These are phyloP conservation scores for Corrigiola litoralis DNA, from an alignment of 179 eudicot species.

Conservation along the genomic window DNA sequence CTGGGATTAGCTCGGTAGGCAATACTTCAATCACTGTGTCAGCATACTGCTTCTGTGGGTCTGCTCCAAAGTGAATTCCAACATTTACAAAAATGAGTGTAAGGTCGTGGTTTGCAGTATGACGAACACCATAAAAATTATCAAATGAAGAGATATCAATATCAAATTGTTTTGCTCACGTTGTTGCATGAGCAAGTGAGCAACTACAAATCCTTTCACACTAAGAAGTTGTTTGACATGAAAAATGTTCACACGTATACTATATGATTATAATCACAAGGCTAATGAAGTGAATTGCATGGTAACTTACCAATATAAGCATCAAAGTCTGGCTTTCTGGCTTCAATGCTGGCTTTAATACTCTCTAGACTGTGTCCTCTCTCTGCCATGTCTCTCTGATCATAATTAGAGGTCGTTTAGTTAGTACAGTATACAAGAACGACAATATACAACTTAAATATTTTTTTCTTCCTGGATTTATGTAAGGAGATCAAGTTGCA, in stretches of 20 bases:
- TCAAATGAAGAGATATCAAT: too few relatives aligned
- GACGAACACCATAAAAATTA: too few relatives aligned
- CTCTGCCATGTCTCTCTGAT: slow-evolving; percentile 97
- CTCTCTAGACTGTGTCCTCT: slow-evolving; percentile 99
- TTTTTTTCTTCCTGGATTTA: too few relatives aligned
- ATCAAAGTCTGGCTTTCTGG: slow-evolving; percentile 96
- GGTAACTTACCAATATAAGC: slow-evolving; percentile 75
- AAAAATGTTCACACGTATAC: not conserved
- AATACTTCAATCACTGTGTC: slow-evolving; percentile 95
- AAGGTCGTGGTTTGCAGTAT: too few relatives aligned
- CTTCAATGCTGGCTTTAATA: slow-evolving; percentile 97
- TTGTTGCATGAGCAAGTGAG: too few relatives aligned
- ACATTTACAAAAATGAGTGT: not conserved
- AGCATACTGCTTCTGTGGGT: slow-evolving; percentile 93
- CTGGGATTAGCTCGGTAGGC: slow-evolving; percentile 91
- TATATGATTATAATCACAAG: not conserved
- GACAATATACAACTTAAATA: not conserved
- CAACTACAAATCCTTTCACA: too few relatives aligned
- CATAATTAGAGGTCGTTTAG: not conserved
- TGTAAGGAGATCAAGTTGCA: too few relatives aligned
- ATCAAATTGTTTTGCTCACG: too few relatives aligned
- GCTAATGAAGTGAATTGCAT: not conserved
- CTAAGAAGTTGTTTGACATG: too few relatives aligned
- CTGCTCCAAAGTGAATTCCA: slow-evolving; percentile 31
- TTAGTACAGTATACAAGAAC: not conserved